Conservation (phyloP, 2,329 filamentous ascomycete genomes). For the Penicillium freii region DNA sequence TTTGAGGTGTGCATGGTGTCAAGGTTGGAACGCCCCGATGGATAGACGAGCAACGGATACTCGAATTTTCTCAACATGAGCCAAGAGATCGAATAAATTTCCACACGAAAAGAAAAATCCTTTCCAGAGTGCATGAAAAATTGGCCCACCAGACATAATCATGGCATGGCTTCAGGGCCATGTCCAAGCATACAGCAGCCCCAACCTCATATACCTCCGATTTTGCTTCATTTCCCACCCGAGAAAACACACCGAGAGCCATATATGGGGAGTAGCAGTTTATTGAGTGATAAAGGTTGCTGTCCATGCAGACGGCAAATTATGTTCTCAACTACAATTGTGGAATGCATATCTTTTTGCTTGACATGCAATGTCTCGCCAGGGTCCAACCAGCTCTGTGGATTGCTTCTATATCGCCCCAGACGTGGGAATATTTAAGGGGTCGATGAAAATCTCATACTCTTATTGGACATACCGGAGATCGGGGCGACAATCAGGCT, state of each 20-base stretch:
- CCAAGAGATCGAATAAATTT: background rate
- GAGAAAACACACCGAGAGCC: background rate
- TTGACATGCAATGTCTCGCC: background rate
- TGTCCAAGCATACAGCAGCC: background rate
- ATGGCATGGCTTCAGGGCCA: background rate
- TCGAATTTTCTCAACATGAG: background rate
- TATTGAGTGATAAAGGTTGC: background rate
- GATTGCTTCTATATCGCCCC: conserved; percentile 5
- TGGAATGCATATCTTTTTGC: conserved; percentile 15
- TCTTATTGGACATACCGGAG: conserved; percentile 14
- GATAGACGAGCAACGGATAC: background rate
- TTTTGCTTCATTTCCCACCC: background rate
- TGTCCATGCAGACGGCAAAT: conserved; percentile 5
- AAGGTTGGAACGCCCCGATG: conserved; percentile 7
- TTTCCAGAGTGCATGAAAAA: background rate
- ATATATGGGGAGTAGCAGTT: background rate
- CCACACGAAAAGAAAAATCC: background rate
- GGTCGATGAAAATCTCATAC: conserved; percentile 16
- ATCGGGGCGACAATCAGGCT: conserved; percentile 14
- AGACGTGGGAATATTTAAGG: conserved; percentile 12
- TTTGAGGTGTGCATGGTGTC: conserved; percentile 12
- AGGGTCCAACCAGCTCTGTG: conserved; percentile 11
- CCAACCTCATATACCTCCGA: background rate
- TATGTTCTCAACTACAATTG: conserved; percentile 11
- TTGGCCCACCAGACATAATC: background rate